Base-by-base conservation (phyloP, 2,329 filamentous ascomycete species). In the Bipolaris oryzae region DNA sequence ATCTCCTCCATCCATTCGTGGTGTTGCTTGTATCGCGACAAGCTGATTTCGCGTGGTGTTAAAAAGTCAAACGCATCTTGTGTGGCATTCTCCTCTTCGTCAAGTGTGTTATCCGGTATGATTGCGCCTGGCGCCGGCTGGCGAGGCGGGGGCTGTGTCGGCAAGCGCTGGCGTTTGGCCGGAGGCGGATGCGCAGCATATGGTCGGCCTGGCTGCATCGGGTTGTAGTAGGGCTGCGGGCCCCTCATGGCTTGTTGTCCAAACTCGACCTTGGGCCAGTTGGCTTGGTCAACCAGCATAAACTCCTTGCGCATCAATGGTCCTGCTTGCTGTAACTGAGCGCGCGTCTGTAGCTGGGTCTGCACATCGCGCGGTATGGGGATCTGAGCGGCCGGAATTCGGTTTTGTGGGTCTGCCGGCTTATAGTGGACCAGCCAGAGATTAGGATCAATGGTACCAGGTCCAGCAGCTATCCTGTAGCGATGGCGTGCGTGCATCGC, bases 1-100 rank as follows among this genome's bases (percentile, higher is more conserved):
- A 99, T 88, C 77, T 99, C 94, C 72, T 98, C 95, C 91, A 99
- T 96, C 95, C 94, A 98, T 75, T 96, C 92, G 70, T 99, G 94
- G 69, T 99, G 96, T 72, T 97, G 92, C 73, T 89, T 89, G 75
- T 97, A 99, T 53, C 95, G 86, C 62, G 87, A 86, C 58, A 91
- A 82, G 66, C 92, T 96, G 59, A 99, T 89, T 62, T 99, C 95
- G 41, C 93, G 86, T 3, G 93, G 93, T 0, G 92, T 94, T 60
- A 97, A 81, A 61, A 92, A 86, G 72, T 99, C 95, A 69, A 99
- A 91, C 73, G 93, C 84, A 74, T 99, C 95, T 18, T 90, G 84
- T 6, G 89, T 90, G 3, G 89, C 90, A 70, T 97, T 94, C 74
- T 98, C 93, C 48, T 96, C 92, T 55, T 97, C 93, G 50, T 97